A percentile compares a stretch with the other conserved stretches of the same genome.
Evolutionary conservation across 768 basidiomycete genomes (phyloP).

Genomic region (Lentinula raphanica): DNA sequence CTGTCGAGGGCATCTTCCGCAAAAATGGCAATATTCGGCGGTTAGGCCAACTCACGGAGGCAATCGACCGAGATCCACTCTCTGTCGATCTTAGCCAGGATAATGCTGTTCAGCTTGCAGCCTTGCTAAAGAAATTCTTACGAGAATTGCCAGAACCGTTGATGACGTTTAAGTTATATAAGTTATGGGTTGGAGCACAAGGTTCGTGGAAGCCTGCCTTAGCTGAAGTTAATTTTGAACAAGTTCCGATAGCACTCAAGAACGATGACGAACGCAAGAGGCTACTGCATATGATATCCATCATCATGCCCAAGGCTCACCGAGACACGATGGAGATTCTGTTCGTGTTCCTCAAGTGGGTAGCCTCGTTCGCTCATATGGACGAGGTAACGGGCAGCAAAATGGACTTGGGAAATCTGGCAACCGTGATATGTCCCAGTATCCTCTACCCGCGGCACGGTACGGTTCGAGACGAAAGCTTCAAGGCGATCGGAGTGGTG

Average conservation of each 20-base stretch:
- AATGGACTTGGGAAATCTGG: conserved; percentile 95
- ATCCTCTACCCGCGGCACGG: conserved; percentile 89
- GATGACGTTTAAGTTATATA: conserved; percentile 90
- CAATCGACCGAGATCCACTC: conserved; percentile 89
- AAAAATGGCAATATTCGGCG: conserved; percentile 97
- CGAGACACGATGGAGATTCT: conserved; percentile 97
- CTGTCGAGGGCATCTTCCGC: conserved; percentile 96
- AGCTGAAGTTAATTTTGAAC: neutral
- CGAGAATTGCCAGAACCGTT: conserved; percentile 95
- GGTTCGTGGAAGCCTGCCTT: conserved; percentile 44
- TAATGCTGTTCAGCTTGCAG: conserved; percentile 95
- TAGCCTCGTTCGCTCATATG: conserved; percentile 96
- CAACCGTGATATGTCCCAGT: conserved; percentile 97
- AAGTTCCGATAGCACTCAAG: conserved; percentile 51
- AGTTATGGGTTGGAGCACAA: conserved; percentile 82
- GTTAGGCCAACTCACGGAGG: conserved; percentile 84
- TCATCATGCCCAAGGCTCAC: conserved; percentile 87
- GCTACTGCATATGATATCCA: conserved; percentile 77
- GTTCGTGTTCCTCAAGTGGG: conserved; percentile 99
- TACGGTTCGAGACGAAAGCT: conserved; percentile 89
- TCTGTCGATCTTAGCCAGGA: conserved; percentile 91
- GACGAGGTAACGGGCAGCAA: conserved; percentile 96
- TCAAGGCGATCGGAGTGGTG: conserved; percentile 80
- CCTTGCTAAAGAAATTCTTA: conserved; percentile 94
- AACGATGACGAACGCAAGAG: conserved; percentile 74